Percentiles rank a stretch among this genome's conserved stretches.
Conservation (phyloP, 176 grass and related monocot species). For the Lolium multiflorum region DNA sequence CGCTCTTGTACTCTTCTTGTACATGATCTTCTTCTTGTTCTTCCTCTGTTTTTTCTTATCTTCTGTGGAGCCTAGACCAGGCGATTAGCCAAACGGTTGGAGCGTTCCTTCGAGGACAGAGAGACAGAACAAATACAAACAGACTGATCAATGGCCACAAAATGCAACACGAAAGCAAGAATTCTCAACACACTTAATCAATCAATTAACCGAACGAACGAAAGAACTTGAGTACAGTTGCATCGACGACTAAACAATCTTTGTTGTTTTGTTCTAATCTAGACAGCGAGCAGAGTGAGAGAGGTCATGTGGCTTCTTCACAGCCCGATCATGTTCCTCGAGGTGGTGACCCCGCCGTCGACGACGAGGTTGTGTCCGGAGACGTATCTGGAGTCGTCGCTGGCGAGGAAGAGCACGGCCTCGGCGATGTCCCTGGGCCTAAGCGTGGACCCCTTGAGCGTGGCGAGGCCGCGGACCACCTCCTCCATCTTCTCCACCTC, state of each 20-base stretch:
- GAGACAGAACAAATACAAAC: neutral
- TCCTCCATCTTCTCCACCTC: constrained; percentile 94
- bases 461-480: constrained; percentile 72
- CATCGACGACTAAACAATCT: neutral
- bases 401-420: constrained; percentile 83
- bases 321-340: constrained; percentile 82
- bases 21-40: neutral
- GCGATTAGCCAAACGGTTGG: neutral
- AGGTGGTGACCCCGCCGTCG: constrained; percentile 90
- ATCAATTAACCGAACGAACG: constrained; percentile 45
- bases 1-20: neutral
- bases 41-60: too few species aligned
- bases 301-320: constrained; percentile 16
- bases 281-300: neutral
- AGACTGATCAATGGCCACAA: neutral
- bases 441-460: constrained; percentile 75
- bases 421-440: constrained; percentile 85
- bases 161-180: neutral
- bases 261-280: neutral
- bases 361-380: constrained; percentile 98
- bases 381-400: constrained; percentile 91
- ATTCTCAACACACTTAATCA: constrained; percentile 34
- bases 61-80: neutral
- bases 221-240: constrained; percentile 41
- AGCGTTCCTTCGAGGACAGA: neutral